phyloP scores from a whole-genome alignment of 495 filamentous ascomycete genomes.

The Echria macrotheca region DNA sequence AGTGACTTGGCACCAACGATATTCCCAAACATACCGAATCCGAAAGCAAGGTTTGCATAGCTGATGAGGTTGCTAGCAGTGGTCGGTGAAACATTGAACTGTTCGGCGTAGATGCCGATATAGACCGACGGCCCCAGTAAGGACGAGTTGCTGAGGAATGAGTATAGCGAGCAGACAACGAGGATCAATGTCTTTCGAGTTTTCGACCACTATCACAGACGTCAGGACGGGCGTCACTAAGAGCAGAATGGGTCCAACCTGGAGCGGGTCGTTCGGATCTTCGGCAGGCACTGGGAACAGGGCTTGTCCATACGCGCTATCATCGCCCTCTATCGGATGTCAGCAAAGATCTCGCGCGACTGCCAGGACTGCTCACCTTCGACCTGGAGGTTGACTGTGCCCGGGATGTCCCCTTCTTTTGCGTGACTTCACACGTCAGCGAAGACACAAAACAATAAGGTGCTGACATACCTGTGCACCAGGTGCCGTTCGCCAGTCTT shows the following conservation, averaged over 20 bases:
- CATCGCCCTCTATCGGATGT: slow-evolving; percentile 49
- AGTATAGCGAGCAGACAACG: slow-evolving; percentile 53
- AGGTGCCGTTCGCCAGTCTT: neutral
- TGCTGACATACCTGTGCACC: too few relatives aligned
- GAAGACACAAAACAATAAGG: too few relatives aligned
- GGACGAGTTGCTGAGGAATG: slow-evolving; percentile 56
- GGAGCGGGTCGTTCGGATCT: slow-evolving; percentile 61
- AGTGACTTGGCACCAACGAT: neutral
- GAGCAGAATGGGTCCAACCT: slow-evolving; percentile 24
- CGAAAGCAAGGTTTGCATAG: slow-evolving; percentile 60
- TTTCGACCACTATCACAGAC: slow-evolving; percentile 43
- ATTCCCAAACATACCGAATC: slow-evolving; percentile 41
- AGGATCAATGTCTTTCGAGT: slow-evolving; percentile 58
- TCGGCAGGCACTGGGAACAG: slow-evolving; percentile 58
- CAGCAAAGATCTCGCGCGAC: neutral
- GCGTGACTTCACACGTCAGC: slow-evolving; percentile 45
- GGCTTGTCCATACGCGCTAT: slow-evolving; percentile 56
- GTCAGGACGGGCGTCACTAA: neutral
- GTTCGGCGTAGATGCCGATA: slow-evolving; percentile 50
- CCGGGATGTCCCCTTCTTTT: slow-evolving; percentile 52
- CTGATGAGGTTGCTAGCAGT: slow-evolving; percentile 52
- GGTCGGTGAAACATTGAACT: slow-evolving; percentile 47
- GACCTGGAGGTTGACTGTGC: slow-evolving; percentile 52
- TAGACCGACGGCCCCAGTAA: slow-evolving; percentile 56
- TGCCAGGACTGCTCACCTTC: slow-evolving; percentile 20